Percentiles rank a stretch among this genome's conserved stretches.
These are phyloP conservation scores for Daldinia grandis DNA, from an alignment of 495 filamentous ascomycete species.

Conservation along the genomic window DNA sequence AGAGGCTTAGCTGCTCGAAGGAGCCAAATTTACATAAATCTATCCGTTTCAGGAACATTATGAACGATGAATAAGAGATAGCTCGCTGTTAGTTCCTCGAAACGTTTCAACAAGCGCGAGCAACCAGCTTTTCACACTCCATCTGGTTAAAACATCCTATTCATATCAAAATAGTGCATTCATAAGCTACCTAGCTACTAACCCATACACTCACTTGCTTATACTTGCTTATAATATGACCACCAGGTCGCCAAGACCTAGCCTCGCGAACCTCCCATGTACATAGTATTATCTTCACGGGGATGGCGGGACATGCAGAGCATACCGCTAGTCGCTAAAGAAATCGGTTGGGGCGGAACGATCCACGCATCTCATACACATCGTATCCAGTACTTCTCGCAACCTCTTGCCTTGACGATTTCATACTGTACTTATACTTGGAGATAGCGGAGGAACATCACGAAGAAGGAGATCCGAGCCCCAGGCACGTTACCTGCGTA, in stretches of 20 bases:
- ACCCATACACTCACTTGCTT: neutral
- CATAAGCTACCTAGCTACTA: neutral
- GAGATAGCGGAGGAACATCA: neutral
- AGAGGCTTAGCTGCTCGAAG: conserved; percentile 37
- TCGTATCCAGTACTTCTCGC: neutral
- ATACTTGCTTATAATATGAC: neutral
- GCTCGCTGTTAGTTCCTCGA: conserved; percentile 28
- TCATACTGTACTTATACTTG: neutral
- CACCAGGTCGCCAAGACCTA: neutral
- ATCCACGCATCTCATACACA: conserved; percentile 1
- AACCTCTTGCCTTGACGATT: neutral
- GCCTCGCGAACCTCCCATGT: neutral
- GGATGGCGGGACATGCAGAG: conserved; percentile 2
- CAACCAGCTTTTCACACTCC: neutral
- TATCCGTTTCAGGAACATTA: conserved; percentile 30
- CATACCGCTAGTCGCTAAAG: conserved; percentile 3
- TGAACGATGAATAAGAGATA: conserved; percentile 13
- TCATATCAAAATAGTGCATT: neutral
- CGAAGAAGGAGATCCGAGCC: conserved; percentile 3
- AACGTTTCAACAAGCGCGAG: conserved; percentile 8
- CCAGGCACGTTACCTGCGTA: neutral
- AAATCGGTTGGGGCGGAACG: conserved; percentile 4
- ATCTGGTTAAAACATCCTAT: neutral
- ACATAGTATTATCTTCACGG: neutral
- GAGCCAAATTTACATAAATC: conserved; percentile 32